Conservation (phyloP, 768 basidiomycete species). For the Trametes cinnabarina region DNA sequence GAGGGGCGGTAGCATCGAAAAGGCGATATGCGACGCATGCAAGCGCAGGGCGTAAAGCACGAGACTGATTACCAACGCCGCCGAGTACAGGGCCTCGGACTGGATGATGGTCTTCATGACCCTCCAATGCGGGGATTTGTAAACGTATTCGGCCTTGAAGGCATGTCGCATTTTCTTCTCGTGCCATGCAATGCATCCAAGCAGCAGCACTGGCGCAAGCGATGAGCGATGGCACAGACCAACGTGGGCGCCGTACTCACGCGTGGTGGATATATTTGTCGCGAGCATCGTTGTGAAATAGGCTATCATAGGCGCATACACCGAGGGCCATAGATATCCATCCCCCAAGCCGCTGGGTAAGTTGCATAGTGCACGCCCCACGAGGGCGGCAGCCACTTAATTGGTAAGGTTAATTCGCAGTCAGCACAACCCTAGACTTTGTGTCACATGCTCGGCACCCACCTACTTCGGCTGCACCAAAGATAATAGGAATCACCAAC, state of each 20-base stretch:
- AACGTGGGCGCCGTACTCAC: no score
- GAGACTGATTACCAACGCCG: not conserved
- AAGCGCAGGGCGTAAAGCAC: not conserved
- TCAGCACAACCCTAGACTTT: no score
- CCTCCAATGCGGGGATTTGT: not conserved
- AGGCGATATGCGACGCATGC: not conserved
- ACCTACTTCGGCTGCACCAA: no score
- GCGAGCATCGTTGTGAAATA: not conserved
- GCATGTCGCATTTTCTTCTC: not conserved
- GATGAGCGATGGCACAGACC: no score
- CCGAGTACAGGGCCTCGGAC: not conserved
- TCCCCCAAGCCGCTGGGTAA: no score
- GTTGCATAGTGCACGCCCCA: no score
- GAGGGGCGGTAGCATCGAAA: not conserved
- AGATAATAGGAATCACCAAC: not conserved
- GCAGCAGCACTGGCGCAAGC: not conserved
- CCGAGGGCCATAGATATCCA: not conserved
- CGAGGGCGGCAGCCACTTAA: no score
- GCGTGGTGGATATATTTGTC: not conserved
- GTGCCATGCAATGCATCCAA: not conserved
- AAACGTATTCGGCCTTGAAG: not conserved
- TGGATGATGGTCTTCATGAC: slow-evolving; percentile 1
- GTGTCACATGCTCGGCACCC: no score
- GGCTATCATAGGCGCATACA: not conserved
- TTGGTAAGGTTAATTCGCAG: no score